These are phyloP conservation scores for Suillus fuscotomentosus DNA, from an alignment of 768 basidiomycete species.

Conservation along the genomic window DNA sequence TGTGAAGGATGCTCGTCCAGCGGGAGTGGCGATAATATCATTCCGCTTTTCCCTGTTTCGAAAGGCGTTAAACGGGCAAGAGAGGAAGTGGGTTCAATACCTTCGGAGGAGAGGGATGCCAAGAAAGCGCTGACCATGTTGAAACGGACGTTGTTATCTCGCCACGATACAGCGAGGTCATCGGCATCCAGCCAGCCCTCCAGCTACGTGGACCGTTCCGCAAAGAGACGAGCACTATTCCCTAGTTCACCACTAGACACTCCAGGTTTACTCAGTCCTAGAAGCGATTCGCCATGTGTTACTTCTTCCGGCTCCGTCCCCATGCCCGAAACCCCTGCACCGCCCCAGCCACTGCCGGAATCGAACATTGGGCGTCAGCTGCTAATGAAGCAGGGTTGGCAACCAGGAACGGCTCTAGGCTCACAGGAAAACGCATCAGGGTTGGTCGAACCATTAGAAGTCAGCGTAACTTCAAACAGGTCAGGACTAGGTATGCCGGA, in stretches of 20 bases:
- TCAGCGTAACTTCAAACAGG: conserved; percentile 41
- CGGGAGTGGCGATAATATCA: conserved; percentile 42
- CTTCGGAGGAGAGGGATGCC: conserved; percentile 41
- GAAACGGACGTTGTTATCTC: conserved; percentile 60
- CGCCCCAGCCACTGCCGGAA: conserved; percentile 48
- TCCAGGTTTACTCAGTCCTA: conserved; percentile 42
- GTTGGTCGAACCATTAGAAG: conserved; percentile 57
- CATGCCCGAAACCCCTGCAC: conserved; percentile 30
- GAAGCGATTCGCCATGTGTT: conserved; percentile 21
- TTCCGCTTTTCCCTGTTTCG: conserved; percentile 48
- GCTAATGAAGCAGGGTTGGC: conserved; percentile 76
- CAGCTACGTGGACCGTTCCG: conserved; percentile 67
- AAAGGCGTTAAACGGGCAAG: conserved; percentile 21
- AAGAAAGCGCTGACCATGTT: conserved; percentile 67
- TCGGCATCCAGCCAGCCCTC: conserved; percentile 14
- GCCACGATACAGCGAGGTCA: conserved; percentile 32
- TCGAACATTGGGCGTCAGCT: conserved; percentile 69
- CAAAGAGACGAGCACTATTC: conserved; percentile 61
- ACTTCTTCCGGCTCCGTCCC: conserved; percentile 9
- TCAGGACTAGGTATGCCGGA: conserved; percentile 55
- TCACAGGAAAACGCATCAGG: conserved; percentile 21
- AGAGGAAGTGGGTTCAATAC: conserved; percentile 11
- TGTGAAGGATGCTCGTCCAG: conserved; percentile 59
- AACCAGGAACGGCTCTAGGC: conserved; percentile 52
- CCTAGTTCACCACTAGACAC: conserved; percentile 51